Evolutionary conservation across 73 alveolate species (phyloP), one percentile per base, ranked within the genome.

Genomic region (Blepharisma stoltei): DNA sequence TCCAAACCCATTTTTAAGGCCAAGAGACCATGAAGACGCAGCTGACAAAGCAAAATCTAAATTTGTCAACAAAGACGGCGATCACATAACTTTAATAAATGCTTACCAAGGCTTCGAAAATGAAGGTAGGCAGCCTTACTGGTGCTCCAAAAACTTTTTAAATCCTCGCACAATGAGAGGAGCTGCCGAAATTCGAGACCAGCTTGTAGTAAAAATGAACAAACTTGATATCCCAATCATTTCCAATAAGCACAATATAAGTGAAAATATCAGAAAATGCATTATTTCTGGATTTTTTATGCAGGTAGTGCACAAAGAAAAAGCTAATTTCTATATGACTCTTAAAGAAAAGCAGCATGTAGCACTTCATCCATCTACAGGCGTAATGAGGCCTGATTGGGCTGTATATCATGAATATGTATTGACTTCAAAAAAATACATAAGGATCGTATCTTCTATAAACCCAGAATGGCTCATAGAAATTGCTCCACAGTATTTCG

Each of bases 11-110:
- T 97, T 95, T 89, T 83, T 89, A 27, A 86, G 99, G 71, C 99
- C 99, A 0, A 89, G 86, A 70, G 96, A 89, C 54, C 54, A 66
- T 48, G 85, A 83, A 65, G 81, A 85, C 66, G 85, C 53, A 78
- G 99, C 99, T 7, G 99, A 98, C 83, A 97, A 95, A 47, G 98
- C 98, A 45, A 97, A 96, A 88, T 80, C 94, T 54, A 86, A 95
- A 84, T 98, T 98, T 90, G 80, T 97, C 4, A 98, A 97, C 83
- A 94, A 91, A 80, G 98, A 95, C 54, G 99, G 99, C 0, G 99
- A 98, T 78, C 99, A 98, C 79, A 84, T 98, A 7, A 94, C 99
- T 0, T 80, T 94, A 49, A 89, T 98, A 43, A 89, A 92, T 83
- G 99, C 93, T 3, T 98, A 82, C 87, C 92, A 97, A 71, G 96